A percentile compares a stretch with the other conserved stretches of the same genome.
Evolutionary conservation across 768 basidiomycete species (phyloP).

Genomic region (Suillus plorans): DNA sequence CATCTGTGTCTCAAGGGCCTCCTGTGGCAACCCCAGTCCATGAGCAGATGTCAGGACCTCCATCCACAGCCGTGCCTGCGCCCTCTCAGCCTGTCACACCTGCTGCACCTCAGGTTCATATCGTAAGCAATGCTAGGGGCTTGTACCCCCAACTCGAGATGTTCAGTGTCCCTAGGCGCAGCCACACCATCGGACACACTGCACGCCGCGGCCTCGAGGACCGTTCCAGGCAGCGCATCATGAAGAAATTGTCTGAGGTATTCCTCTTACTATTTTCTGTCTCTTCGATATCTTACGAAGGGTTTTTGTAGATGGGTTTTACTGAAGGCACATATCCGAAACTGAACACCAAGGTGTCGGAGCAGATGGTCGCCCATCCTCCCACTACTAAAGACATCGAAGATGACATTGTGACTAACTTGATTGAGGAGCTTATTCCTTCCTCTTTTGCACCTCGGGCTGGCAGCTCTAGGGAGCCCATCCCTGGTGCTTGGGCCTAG

Average conservation of each 20-base stretch:
- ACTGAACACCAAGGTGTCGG: conserved; percentile 48
- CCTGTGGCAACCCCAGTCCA: conserved; percentile 7
- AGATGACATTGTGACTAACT: conserved; percentile 62
- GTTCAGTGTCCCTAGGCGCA: conserved; percentile 51
- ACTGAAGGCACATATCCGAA: conserved; percentile 55
- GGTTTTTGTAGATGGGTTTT: conserved; percentile 66
- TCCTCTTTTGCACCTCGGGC: conserved; percentile 38
- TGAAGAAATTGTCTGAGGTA: conserved; percentile 54
- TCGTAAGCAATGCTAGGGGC: conserved; percentile 63
- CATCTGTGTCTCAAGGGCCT: neutral
- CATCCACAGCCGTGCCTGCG: conserved; percentile 15
- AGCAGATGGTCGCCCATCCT: conserved; percentile 43
- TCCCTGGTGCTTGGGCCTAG: conserved; percentile 50
- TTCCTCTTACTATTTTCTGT: conserved; percentile 39
- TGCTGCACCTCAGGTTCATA: conserved; percentile 33
- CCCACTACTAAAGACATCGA: conserved; percentile 54
- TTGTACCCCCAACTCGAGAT: conserved; percentile 65
- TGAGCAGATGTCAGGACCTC: conserved; percentile 6
- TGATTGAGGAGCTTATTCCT: conserved; percentile 59
- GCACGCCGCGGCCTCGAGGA: conserved; percentile 15
- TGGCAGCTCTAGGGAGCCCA: conserved; percentile 29
- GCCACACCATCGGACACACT: conserved; percentile 31
- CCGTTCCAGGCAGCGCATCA: conserved; percentile 46
- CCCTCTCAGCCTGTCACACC: conserved; percentile 11
- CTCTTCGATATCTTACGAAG: conserved; percentile 11